Evolutionary conservation across 768 basidiomycete species (phyloP), one percentile per base, ranked within the genome.

Genomic region (Trametes cubensis): DNA sequence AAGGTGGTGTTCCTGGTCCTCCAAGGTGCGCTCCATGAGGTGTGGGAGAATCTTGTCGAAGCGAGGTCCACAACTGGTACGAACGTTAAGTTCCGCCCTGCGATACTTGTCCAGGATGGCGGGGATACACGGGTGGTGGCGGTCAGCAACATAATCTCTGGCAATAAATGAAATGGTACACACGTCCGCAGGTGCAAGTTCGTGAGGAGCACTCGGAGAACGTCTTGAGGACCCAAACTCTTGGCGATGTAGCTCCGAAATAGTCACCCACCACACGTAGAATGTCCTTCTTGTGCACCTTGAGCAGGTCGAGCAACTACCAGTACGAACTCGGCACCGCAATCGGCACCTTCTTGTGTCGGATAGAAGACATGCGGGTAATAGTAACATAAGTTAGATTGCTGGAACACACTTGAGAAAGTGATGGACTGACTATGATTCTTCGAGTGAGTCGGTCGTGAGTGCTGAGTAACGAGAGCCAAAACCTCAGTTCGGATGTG

Each of bases 161-260:
- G 25, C 14, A 14, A 23, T 28, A 41, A 18, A 20, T 46, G 20
- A 28, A 28, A 8, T 23, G 57, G 26, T 17, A 76, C 79, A 73
- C 60, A 80, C 78, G 85, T 73, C 94, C 94, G 67, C 93, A 95
- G 67, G 94, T 95, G n/a, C n/a, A n/a, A n/a, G 73, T 99, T 98
- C 58, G 97, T 98, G 59, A 99, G 80, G 14, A 99, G 83, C 15
- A 99, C 96, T 40, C 92, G 93, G 34, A 99, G 80, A 0, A 99
- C 97, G 71, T 99, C 97, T 75, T 98, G 96, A 50, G 97, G 96
- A 78, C 97, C 97, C 78, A 99, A 88, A 78, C 93, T 95, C 80
- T 98, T 98, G 61, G 97, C 97, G 65, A 99, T 99, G 68, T 99
- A 99, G 70, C 97, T n/a, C n/a, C 97, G 69, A 99, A 99, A 1